Percentiles rank a stretch among this genome's conserved stretches.
These are phyloP conservation scores for Neophaeococcomyces mojaviensis DNA, from an alignment of 2,329 filamentous ascomycete species.

Conservation along the genomic window DNA sequence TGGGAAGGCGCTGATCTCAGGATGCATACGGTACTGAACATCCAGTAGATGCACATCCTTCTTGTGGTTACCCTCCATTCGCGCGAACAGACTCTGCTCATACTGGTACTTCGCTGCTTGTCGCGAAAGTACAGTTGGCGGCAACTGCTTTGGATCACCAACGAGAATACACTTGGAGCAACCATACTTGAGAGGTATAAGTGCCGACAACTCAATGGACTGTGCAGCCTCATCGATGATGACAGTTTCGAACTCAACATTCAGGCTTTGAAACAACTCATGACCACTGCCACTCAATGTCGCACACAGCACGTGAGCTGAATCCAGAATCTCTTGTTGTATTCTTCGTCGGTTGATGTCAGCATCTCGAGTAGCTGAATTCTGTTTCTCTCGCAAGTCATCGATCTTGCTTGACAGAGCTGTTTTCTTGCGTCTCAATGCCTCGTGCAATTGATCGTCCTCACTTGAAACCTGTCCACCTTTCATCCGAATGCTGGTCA, in stretches of 20 bases:
- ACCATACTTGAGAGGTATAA: constrained; percentile 96
- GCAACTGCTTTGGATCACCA: constrained; percentile 93
- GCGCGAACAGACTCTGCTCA: constrained; percentile 95
- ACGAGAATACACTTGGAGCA: constrained; percentile 95
- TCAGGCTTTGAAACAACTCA: constrained; percentile 91
- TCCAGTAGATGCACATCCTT: constrained; percentile 89
- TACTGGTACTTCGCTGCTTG: constrained; percentile 89
- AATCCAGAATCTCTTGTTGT: constrained; percentile 85
- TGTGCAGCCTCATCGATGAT: constrained; percentile 97
- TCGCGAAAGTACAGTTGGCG: constrained; percentile 90
- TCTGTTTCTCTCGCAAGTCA: constrained; percentile 75
- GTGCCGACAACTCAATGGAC: constrained; percentile 91
- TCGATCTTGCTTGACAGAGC: constrained; percentile 78
- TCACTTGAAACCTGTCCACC: constrained; percentile 36
- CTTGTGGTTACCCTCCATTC: constrained; percentile 91
- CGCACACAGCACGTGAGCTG: constrained; percentile 86
- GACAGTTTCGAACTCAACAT: constrained; percentile 96
- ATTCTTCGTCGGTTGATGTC: constrained; percentile 77
- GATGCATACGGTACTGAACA: constrained; percentile 98
- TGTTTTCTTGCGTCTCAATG: constrained; percentile 67
- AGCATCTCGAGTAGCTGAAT: constrained; percentile 70
- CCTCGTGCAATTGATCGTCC: constrained; percentile 69
- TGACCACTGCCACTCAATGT: constrained; percentile 94
- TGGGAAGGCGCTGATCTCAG: constrained; percentile 86
- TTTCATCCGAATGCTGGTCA: constrained; percentile 59